A percentile compares a stretch with the other conserved stretches of the same genome.
Evolutionary conservation across 768 basidiomycete genomes (phyloP).

Genomic region (Kwoniella europaea): DNA sequence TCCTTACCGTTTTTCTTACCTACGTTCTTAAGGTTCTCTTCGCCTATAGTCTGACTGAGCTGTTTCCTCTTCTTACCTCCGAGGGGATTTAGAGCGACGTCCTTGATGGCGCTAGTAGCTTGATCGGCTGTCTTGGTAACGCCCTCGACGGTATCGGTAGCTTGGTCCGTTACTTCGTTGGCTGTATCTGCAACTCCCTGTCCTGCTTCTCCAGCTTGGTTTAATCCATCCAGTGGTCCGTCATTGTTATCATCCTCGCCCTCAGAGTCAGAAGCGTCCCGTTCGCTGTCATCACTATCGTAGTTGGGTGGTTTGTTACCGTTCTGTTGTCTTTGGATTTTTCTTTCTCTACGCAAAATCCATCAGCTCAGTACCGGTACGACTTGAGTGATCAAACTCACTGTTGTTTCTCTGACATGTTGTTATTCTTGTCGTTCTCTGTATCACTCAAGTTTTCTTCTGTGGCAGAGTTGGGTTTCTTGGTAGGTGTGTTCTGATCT

Average conservation of each 20-base stretch:
- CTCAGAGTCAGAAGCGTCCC: not conserved
- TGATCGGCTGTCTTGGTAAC: not conserved
- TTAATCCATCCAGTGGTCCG: not conserved
- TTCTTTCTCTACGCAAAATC: not conserved
- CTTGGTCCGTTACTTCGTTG: not conserved
- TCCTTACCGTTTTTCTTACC: not conserved
- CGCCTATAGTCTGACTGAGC: not conserved
- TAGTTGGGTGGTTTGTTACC: not conserved
- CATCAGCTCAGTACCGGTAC: too few relatives aligned
- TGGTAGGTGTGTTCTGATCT: not conserved
- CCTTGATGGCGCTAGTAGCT: conserved; percentile 1
- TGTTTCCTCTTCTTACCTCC: conserved; percentile 1
- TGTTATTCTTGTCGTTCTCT: not conserved
- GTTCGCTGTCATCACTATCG: not conserved
- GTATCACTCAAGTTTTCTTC: too few relatives aligned
- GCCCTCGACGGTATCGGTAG: not conserved
- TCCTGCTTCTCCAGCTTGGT: not conserved
- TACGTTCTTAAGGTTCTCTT: not conserved
- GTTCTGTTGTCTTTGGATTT: not conserved
- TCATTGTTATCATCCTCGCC: not conserved
- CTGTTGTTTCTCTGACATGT: not conserved
- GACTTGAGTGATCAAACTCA: not conserved
- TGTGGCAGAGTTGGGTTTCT: not conserved
- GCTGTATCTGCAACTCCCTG: conserved; percentile 5
- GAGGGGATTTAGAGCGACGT: not conserved